Percentiles rank a stretch among this genome's conserved stretches.
phyloP scores from a whole-genome alignment of 208 protist species.

The Angomonas ambiguus region DNA sequence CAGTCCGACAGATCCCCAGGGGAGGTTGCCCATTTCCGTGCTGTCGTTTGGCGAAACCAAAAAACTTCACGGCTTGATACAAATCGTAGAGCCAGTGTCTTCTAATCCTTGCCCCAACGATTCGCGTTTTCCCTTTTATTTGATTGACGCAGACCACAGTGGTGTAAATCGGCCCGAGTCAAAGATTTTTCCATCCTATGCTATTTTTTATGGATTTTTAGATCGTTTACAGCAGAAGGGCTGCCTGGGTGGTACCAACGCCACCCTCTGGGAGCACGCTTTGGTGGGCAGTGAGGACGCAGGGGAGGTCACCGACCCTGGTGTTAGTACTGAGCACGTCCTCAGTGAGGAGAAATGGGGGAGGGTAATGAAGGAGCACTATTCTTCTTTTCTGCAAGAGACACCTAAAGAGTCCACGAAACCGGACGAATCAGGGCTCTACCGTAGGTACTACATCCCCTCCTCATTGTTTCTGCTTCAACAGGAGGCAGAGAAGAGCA shows the following conservation, averaged over 20 bases:
- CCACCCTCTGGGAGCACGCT: background rate
- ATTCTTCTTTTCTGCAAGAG: background rate
- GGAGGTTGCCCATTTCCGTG: slow-evolving; percentile 14
- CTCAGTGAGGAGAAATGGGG: slow-evolving; percentile 17
- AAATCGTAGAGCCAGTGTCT: slow-evolving; percentile 55
- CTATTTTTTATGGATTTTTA: slow-evolving; percentile 50
- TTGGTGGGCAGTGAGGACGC: background rate
- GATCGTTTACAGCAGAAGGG: slow-evolving; percentile 50
- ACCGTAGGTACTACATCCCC: slow-evolving; percentile 14
- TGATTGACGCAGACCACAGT: slow-evolving; percentile 52
- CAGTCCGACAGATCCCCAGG: background rate
- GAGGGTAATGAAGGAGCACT: slow-evolving; percentile 12
- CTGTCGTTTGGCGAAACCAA: slow-evolving; percentile 58
- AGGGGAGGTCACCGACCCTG: background rate
- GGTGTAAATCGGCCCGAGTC: slow-evolving; percentile 43
- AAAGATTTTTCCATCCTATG: slow-evolving; percentile 51
- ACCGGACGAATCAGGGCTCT: background rate
- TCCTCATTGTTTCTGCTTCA: slow-evolving; percentile 11
- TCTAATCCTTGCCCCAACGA: slow-evolving; percentile 52
- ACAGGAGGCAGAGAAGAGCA: slow-evolving; percentile 21
- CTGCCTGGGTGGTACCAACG: slow-evolving; percentile 11
- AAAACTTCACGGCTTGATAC: slow-evolving; percentile 45
- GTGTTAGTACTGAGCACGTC: background rate
- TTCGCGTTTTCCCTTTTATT: slow-evolving; percentile 46
- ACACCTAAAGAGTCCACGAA: background rate